Base-by-base conservation (phyloP, 352 stramenopile genomes). In the Phytophthora vignae region DNA sequence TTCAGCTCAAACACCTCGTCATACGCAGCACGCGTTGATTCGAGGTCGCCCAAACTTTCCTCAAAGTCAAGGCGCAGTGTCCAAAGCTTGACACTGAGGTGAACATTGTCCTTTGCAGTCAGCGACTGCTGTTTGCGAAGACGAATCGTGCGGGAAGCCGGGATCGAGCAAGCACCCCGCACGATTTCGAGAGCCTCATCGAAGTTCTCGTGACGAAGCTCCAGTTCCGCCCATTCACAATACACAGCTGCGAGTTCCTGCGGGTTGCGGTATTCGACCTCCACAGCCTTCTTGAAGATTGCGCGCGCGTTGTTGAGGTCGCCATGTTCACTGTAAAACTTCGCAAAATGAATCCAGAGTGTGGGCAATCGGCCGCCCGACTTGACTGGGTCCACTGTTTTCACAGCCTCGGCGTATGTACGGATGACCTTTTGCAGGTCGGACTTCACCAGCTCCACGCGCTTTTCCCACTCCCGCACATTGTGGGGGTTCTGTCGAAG, bases 401-500 rank as follows among this genome's bases (percentile, higher is more conserved):
- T 98, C 9, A 99, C 86, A 3, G 95, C 97, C 46, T 99, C 92
- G 8, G 85, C 88, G 44, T 90, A 98, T 40, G 92, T 96, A 12
- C 85, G 77, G n/a, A 97, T 90, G 1, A 91, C 87, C 21, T 88
- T 81, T 38, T 85, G 72, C 10, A 83, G 58, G 36, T 94, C 85
- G 2, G 64, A 14, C 59, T 88, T 78, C 53, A 90, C 76, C 14
- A 99, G 82, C 42, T 97, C 79, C 0, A 97, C 90, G 46, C 98
- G 94, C 68, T 99, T 99, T 58, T 98, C 84, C 98, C 98, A 99
- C 79, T 99, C 97, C 12, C 87, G 85, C 0, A 99, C 97, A 67
- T 99, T 99, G 76, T 99, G 93, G 11, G 98, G 98, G 80, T 99
- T 99, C 76, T 99, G 98, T 19, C 98, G 90, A 49, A 99, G 79